Evolutionary conservation across 768 basidiomycete genomes (phyloP).

Genomic region (Phaeolepiota aurea): DNA sequence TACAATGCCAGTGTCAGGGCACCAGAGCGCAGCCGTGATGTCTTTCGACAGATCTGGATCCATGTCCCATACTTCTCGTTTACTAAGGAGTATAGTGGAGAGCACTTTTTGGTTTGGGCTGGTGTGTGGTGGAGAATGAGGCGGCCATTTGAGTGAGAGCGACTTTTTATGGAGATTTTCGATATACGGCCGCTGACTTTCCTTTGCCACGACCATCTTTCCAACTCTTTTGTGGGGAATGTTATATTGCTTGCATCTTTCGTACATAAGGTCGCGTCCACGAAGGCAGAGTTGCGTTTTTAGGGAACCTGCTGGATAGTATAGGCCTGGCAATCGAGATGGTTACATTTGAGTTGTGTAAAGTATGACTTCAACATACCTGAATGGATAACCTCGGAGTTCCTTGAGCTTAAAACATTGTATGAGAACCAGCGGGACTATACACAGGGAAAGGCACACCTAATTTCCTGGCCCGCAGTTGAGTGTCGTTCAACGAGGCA

Average conservation of each 20-base stretch:
- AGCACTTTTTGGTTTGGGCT: slow-evolving; percentile 27
- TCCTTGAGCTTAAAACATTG: slow-evolving; percentile 57
- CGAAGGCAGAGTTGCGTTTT: slow-evolving; percentile 84
- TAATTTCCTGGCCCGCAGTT: slow-evolving; percentile 78
- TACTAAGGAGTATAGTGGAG: slow-evolving; percentile 61
- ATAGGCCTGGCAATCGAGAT: slow-evolving; percentile 45
- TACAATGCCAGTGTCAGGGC: slow-evolving; percentile 83
- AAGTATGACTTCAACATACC: slow-evolving; percentile 28
- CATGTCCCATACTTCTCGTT: slow-evolving; percentile 57
- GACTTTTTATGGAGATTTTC: slow-evolving; percentile 60
- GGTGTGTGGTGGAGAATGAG: slow-evolving; percentile 23
- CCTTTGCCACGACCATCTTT: slow-evolving; percentile 82
- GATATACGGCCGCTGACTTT: slow-evolving; percentile 63
- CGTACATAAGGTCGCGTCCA: slow-evolving; percentile 79
- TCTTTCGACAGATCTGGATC: slow-evolving; percentile 77
- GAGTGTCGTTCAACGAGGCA: slow-evolving; percentile 75
- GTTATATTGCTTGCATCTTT: slow-evolving; percentile 51
- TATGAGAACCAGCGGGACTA: not conserved
- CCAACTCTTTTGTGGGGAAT: slow-evolving; percentile 71
- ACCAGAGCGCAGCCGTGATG: slow-evolving; percentile 70
- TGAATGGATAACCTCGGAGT: slow-evolving; percentile 93
- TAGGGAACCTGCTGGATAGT: slow-evolving; percentile 75
- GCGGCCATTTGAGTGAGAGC: slow-evolving; percentile 41
- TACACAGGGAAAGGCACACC: slow-evolving; percentile 28
- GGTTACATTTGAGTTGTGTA: not conserved